Evolutionary conservation across 2,329 filamentous ascomycete species (phyloP).

Genomic region (Claviceps humidiphila): DNA sequence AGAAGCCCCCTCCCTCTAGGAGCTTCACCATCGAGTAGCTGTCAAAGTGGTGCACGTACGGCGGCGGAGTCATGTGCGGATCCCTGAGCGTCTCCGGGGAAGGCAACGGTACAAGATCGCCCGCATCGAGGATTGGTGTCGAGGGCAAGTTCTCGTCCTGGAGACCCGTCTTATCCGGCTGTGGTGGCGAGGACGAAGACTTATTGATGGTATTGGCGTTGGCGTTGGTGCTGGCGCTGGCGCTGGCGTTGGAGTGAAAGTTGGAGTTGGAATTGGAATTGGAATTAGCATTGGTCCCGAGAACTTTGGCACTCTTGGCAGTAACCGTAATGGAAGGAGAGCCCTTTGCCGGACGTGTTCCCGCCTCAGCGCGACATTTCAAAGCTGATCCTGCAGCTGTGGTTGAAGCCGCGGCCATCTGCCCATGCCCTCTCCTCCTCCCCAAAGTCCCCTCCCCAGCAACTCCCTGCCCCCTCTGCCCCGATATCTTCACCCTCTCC

Average conservation of each 20-base stretch:
- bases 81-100: slow-evolving; percentile 34
- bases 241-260: too few species aligned
- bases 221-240: too few species aligned
- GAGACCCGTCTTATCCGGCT: neutral
- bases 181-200: neutral
- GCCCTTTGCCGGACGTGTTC: too few species aligned
- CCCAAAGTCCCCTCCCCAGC: neutral
- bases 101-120: slow-evolving; percentile 28
- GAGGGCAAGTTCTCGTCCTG: neutral
- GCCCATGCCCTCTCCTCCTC: neutral
- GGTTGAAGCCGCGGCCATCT: neutral
- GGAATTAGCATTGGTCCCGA: too few species aligned
- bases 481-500: neutral
- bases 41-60: slow-evolving; percentile 93
- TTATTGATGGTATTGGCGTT: too few species aligned
- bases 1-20: slow-evolving; percentile 62
- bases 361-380: too few species aligned
- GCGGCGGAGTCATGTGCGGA: slow-evolving; percentile 58
- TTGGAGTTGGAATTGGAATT: too few species aligned
- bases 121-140: slow-evolving; percentile 28
- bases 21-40: slow-evolving; percentile 80
- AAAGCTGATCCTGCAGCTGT: neutral
- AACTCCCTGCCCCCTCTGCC: neutral
- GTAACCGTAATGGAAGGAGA: too few species aligned
- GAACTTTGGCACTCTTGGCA: too few species aligned